phyloP scores from a whole-genome alignment of 805 yeast genomes.

The Starmera quercuum region DNA sequence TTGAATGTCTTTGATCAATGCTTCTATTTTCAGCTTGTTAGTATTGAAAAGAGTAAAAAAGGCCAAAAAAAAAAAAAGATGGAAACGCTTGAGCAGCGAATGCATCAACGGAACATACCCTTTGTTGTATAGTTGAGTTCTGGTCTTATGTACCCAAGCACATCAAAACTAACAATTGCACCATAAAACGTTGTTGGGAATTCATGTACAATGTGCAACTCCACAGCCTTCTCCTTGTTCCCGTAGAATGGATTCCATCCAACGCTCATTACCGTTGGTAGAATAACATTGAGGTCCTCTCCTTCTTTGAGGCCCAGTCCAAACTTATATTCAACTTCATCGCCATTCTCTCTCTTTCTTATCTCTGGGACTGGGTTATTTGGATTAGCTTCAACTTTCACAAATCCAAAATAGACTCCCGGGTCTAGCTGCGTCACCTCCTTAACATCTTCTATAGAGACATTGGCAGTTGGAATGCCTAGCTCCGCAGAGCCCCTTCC shows the following conservation, averaged over 20 bases:
- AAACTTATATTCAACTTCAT: conserved; percentile 47
- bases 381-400: conserved; percentile 24
- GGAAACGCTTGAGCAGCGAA: neutral
- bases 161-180: conserved; percentile 55
- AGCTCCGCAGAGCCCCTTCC: conserved; percentile 93
- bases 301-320: conserved; percentile 40
- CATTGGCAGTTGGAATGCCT: conserved; percentile 94
- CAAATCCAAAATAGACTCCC: conserved; percentile 91
- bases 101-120: conserved; percentile 20
- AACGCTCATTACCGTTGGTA: conserved; percentile 91
- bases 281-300: conserved; percentile 34
- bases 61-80: neutral
- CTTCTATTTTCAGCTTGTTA: conserved; percentile 40
- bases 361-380: conserved; percentile 9
- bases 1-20: conserved; percentile 76
- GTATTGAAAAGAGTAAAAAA: neutral
- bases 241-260: conserved; percentile 94
- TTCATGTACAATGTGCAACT: conserved; percentile 75
- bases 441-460: conserved; percentile 46
- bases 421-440: conserved; percentile 39
- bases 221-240: conserved; percentile 76
- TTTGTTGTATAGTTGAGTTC: conserved; percentile 78
- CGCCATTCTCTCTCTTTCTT: conserved; percentile 27
- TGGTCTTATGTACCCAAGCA: conserved; percentile 87
- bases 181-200: conserved; percentile 75